These are phyloP conservation scores for Endocarpon pusillum DNA, from an alignment of 495 filamentous ascomycete species.

Conservation along the genomic window DNA sequence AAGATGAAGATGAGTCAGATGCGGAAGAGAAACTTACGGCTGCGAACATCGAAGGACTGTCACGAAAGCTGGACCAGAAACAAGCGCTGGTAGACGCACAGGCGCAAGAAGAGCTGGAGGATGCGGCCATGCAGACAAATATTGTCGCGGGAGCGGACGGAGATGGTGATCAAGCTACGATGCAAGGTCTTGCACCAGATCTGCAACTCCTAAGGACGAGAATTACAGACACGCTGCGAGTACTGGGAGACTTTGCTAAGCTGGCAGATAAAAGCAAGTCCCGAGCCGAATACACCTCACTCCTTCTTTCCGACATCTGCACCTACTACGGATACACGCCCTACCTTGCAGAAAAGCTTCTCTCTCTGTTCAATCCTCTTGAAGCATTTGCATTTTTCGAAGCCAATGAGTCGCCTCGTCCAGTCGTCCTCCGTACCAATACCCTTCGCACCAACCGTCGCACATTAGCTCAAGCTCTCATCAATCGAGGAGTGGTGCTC, in stretches of 20 bases:
- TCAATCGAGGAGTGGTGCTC: constrained; percentile 90
- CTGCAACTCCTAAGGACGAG: constrained; percentile 76
- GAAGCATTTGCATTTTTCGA: constrained; percentile 98
- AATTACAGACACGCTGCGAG: constrained; percentile 84
- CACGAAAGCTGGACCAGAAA: constrained; percentile 59
- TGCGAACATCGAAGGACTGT: constrained; percentile 87
- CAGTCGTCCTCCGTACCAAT: constrained; percentile 82
- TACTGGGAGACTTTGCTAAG: constrained; percentile 72
- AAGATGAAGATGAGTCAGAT: constrained; percentile 82
- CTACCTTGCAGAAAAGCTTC: constrained; percentile 72
- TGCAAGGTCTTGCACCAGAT: constrained; percentile 59
- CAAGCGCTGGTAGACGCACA: constrained; percentile 60
- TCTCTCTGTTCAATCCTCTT: constrained; percentile 76
- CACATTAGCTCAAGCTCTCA: constrained; percentile 81
- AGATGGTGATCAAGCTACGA: constrained; percentile 43
- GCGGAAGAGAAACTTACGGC: constrained; percentile 84
- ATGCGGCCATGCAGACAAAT: constrained; percentile 86
- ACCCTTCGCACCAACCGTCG: constrained; percentile 84
- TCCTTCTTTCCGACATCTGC: constrained; percentile 82
- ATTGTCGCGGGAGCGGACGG: constrained; percentile 67
- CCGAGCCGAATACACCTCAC: constrained; percentile 68
- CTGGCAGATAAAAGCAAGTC: constrained; percentile 61
- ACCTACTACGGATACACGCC: constrained; percentile 81
- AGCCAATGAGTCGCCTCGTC: constrained; percentile 84
- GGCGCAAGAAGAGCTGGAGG: constrained; percentile 45